Conservation (phyloP, 1,284 basidiomycete genomes). For the Coniferiporia weirii region DNA sequence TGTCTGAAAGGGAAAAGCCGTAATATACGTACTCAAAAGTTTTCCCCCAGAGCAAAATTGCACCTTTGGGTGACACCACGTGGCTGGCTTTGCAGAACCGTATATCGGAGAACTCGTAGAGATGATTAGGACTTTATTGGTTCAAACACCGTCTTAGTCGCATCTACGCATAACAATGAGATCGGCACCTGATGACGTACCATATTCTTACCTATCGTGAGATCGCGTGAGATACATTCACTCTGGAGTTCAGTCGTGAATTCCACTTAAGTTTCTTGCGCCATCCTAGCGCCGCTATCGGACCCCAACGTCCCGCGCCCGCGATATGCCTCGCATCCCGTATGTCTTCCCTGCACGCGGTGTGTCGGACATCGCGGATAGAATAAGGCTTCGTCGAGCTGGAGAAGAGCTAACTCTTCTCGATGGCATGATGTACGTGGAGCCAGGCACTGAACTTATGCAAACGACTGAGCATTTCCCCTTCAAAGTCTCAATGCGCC, state of each 20-base stretch:
- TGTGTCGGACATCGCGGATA: conserved; percentile 18
- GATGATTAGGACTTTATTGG: background rate
- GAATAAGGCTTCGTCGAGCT: conserved; percentile 17
- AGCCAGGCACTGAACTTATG: background rate
- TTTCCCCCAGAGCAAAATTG: too few species aligned
- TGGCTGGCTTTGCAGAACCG: background rate
- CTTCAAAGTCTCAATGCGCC: conserved; percentile 36
- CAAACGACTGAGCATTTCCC: background rate
- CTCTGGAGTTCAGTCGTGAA: background rate
- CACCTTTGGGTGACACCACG: background rate
- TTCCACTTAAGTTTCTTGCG: background rate
- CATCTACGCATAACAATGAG: background rate
- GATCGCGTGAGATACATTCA: background rate
- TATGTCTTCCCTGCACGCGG: conserved; percentile 18
- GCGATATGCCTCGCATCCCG: conserved; percentile 17
- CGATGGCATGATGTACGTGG: conserved; percentile 18
- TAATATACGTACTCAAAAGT: too few species aligned
- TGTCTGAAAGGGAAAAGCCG: background rate
- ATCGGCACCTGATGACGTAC: background rate
- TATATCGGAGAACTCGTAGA: background rate
- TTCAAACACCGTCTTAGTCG: background rate
- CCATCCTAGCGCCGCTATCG: background rate
- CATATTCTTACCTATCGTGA: background rate
- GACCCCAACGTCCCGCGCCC: background rate
- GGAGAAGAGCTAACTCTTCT: conserved; percentile 18